Evolutionary conservation across 257 asterid genomes (phyloP).

Genomic region (Parsonsia alboflavescens): DNA sequence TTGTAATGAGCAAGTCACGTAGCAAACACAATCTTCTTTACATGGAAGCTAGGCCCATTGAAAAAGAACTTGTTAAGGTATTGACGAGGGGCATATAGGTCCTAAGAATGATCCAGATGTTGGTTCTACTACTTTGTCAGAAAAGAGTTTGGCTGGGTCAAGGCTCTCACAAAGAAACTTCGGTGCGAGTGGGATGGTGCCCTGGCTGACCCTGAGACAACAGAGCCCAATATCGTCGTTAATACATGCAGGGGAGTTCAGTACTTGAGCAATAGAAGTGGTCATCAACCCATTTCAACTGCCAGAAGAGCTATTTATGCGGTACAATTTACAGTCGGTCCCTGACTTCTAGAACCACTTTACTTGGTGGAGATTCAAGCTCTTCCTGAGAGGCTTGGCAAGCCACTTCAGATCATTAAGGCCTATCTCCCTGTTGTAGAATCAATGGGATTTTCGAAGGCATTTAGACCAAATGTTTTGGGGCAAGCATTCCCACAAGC

Average conservation of each 20-base stretch:
- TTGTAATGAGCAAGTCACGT: too few species aligned
- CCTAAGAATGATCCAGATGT: constrained; percentile 36
- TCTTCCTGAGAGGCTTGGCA: constrained; percentile 43
- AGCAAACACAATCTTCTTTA: neutral
- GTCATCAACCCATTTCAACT: constrained; percentile 42
- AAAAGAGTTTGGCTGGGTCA: constrained; percentile 43
- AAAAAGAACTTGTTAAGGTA: constrained; percentile 40
- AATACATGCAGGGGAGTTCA: constrained; percentile 47
- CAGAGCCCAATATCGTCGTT: constrained; percentile 44
- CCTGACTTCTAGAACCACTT: constrained; percentile 36
- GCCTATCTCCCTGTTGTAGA: constrained; percentile 41
- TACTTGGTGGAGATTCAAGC: constrained; percentile 43
- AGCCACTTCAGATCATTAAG: constrained; percentile 39
- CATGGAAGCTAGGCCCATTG: constrained; percentile 41
- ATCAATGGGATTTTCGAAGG: constrained; percentile 36
- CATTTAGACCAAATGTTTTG: constrained; percentile 36
- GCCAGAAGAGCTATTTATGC: constrained; percentile 45
- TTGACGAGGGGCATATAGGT: constrained; percentile 39
- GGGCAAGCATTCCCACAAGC: constrained; percentile 44
- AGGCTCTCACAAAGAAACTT: constrained; percentile 43
- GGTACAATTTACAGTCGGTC: constrained; percentile 39
- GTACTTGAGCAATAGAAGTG: constrained; percentile 42
- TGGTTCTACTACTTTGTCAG: constrained; percentile 33
- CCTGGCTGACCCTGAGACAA: constrained; percentile 35
- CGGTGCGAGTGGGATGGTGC: constrained; percentile 27